Conservation (phyloP, 768 basidiomycete genomes). For the Crucibulum laeve region DNA sequence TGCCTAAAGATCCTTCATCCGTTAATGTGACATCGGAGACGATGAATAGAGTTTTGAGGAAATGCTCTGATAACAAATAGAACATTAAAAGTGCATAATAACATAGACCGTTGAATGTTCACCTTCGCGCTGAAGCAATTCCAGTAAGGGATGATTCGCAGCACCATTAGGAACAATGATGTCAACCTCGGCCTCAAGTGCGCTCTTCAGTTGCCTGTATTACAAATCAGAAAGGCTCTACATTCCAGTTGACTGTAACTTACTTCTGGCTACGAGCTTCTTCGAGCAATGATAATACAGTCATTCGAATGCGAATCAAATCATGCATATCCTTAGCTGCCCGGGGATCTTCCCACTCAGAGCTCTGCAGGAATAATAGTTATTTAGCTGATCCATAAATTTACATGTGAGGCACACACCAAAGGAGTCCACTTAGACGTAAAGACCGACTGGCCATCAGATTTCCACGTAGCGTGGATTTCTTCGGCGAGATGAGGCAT, state of each 20-base stretch:
- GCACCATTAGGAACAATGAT: conserved; percentile 45
- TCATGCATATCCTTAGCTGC: conserved; percentile 60
- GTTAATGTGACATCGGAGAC: conserved; percentile 65
- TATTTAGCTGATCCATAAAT: not conserved
- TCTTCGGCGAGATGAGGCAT: conserved; percentile 92
- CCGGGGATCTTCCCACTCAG: conserved; percentile 57
- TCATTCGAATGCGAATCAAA: conserved; percentile 55
- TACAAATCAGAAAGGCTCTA: conserved; percentile 2
- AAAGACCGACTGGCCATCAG: conserved; percentile 58
- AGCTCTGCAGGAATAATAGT: conserved; percentile 28
- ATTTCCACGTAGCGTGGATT: conserved; percentile 49
- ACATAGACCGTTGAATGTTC: conserved; percentile 14
- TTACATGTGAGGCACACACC: conserved; percentile 34
- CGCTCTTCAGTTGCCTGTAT: conserved; percentile 65
- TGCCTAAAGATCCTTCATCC: conserved; percentile 37
- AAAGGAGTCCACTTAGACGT: conserved; percentile 61
- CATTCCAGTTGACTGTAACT: conserved; percentile 11
- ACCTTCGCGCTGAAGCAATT: conserved; percentile 42
- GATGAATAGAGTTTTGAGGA: conserved; percentile 74
- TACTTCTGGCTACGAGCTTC: conserved; percentile 74
- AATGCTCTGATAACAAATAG: conserved; percentile 37
- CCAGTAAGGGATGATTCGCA: conserved; percentile 17
- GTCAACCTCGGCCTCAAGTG: conserved; percentile 73
- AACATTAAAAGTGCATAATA: not conserved
- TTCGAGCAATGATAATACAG: conserved; percentile 68